Conservation (phyloP, 768 basidiomycete genomes). For the Boletus rubropictus region DNA sequence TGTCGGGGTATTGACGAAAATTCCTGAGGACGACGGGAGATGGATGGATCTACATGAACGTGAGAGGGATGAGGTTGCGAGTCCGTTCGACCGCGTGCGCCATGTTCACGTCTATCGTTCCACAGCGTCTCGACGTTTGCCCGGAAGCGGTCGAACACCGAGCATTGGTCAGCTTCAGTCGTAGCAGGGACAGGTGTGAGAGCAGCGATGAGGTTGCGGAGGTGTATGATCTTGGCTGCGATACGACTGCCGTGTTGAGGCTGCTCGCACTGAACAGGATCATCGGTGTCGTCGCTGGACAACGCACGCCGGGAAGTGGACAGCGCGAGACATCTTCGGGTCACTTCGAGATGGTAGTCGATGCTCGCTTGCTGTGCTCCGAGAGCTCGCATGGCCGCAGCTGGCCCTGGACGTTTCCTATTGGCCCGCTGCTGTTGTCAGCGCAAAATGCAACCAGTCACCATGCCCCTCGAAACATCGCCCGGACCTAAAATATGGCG, state of each 20-base stretch:
- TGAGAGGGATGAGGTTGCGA: constrained; percentile 4
- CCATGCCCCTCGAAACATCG: no score
- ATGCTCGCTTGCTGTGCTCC: constrained; percentile 14
- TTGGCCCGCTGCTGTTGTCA: no score
- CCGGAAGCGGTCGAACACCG: constrained; percentile 16
- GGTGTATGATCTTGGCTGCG: constrained; percentile 11
- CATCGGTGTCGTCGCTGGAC: constrained; percentile 2
- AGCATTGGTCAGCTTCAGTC: constrained; percentile 8
- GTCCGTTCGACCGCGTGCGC: constrained; percentile 2
- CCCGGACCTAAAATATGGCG: no score
- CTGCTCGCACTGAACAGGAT: background rate
- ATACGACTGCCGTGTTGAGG: constrained; percentile 14
- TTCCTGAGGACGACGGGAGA: constrained; percentile 6
- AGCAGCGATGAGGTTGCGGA: constrained; percentile 15
- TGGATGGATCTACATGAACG: background rate
- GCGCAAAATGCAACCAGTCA: no score
- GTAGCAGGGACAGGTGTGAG: constrained; percentile 22
- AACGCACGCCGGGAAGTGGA: constrained; percentile 1
- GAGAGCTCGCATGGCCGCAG: constrained; percentile 7
- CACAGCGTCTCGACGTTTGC: constrained; percentile 18
- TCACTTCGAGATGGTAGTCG: constrained; percentile 17
- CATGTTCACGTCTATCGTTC: constrained; percentile 13
- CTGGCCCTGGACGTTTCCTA: no score
- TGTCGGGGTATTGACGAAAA: constrained; percentile 8
- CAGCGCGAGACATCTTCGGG: constrained; percentile 13